These are phyloP conservation scores for Monosporascus sp. DNA, from an alignment of 2,329 filamentous ascomycete species.

Conservation along the genomic window DNA sequence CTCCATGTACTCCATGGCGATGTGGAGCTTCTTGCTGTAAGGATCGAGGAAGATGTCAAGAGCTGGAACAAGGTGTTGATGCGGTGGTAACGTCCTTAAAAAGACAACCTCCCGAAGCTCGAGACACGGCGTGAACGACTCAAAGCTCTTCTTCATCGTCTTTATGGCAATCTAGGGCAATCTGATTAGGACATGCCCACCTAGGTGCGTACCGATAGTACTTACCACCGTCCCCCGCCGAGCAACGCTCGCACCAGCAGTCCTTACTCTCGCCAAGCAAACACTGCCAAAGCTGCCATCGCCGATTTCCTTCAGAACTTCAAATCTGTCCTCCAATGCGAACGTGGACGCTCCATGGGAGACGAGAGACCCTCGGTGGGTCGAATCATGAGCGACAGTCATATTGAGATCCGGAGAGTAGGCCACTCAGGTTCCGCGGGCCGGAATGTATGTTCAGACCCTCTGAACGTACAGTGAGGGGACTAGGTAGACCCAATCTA, in stretches of 20 bases:
- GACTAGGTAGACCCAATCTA: constrained; percentile 12
- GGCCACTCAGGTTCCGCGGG: constrained; percentile 7
- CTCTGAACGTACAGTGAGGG: constrained; percentile 16
- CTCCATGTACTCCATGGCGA: constrained; percentile 99
- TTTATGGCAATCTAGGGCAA: constrained; percentile 83
- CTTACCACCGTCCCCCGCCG: constrained; percentile 88
- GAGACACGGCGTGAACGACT: constrained; percentile 82
- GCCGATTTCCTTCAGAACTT: constrained; percentile 95
- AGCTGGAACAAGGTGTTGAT: constrained; percentile 91
- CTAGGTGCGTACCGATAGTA: constrained; percentile 15
- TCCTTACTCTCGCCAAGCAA: constrained; percentile 82
- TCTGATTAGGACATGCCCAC: constrained; percentile 4
- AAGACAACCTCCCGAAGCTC: constrained; percentile 98
- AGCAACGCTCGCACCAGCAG: constrained; percentile 81
- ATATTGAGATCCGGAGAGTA: constrained; percentile 45
- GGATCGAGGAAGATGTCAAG: constrained; percentile 98
- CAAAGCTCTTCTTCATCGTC: constrained; percentile 99
- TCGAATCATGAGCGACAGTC: constrained; percentile 70
- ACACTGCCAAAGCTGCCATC: constrained; percentile 99
- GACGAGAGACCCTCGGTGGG: constrained; percentile 60
- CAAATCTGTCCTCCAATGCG: constrained; percentile 87
- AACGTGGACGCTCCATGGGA: constrained; percentile 41
- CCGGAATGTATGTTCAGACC: constrained; percentile 4
- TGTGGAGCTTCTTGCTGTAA: constrained; percentile 92
- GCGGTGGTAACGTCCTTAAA: constrained; percentile 77